Evolutionary conservation across 805 yeast species (phyloP), one percentile per base, ranked within the genome.

Genomic region (Nakazawaea populi): DNA sequence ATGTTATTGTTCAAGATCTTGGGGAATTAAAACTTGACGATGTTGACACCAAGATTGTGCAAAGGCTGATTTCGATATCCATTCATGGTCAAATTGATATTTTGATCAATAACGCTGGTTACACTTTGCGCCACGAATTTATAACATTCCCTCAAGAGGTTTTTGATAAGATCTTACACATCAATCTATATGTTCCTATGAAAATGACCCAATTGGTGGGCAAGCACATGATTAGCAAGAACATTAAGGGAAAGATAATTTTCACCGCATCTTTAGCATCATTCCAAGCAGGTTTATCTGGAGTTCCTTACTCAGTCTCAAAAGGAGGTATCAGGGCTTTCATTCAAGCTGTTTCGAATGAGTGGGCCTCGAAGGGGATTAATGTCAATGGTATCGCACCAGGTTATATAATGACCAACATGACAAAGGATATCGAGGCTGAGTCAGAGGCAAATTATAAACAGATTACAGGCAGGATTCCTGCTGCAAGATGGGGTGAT

Each of bases 311-410:
- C 56, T 59, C 73, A 7, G 65, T 74, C 18, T 62, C 76, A 29
- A 74, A 74, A 55, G 75, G 72, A 24, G 78, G 68, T 1, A 59
- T 73, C 35, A 55, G 63, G 12, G 61, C 62, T 34, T 57, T 72
- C 38, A 65, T 72, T 31, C 69, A 66, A 53, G 65, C 73, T 10
- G 56, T 70, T 31, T 63, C 75, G 2, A 71, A 72, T 51, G 80
- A 76, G 53, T 74, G 78, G 77, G 62, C 76, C 5, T 46, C 62
- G 8, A 60, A 63, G 50, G 77, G 79, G 0, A 70, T 76, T 53
- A 67, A 65, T 48, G 77, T 75, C 50, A 76, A 77, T 55, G 69
- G 73, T n/a, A 66, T 76, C 48, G 75, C 74, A 34, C 80, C 82
- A 6, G 81, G 82, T 2, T 75, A 69, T 52, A 69, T 76, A 52